Evolutionary conservation across 768 basidiomycete species (phyloP).

Genomic region (Boletus pseudopeckii): DNA sequence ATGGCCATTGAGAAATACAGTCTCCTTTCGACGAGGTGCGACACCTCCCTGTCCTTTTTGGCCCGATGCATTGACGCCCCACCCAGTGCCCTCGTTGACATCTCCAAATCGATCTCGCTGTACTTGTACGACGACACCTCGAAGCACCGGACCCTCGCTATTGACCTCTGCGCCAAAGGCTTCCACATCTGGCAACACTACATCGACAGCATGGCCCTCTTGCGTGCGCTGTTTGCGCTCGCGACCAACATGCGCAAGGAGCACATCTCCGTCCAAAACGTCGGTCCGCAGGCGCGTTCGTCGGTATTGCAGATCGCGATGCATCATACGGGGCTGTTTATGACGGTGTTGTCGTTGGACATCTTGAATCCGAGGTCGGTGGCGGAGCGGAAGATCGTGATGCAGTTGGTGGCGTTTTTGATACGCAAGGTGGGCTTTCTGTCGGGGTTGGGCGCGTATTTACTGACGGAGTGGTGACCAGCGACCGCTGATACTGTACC

Average conservation of each 20-base stretch:
- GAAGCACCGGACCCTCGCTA: slow-evolving; percentile 65
- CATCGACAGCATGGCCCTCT: slow-evolving; percentile 82
- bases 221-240: slow-evolving; percentile 78
- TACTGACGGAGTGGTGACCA: slow-evolving; percentile 26
- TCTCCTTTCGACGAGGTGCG: slow-evolving; percentile 68
- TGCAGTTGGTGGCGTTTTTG: slow-evolving; percentile 91
- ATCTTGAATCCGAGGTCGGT: slow-evolving; percentile 74
- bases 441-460: too few species aligned
- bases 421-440: slow-evolving; percentile 69
- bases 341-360: slow-evolving; percentile 89
- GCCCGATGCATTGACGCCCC: not conserved
- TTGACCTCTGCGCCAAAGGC: slow-evolving; percentile 88
- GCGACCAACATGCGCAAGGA: slow-evolving; percentile 74
- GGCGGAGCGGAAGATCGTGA: slow-evolving; percentile 79
- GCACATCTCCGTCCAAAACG: slow-evolving; percentile 61
- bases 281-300: slow-evolving; percentile 72
- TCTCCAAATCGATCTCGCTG: slow-evolving; percentile 75
- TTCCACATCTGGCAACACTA: slow-evolving; percentile 96
- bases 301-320: slow-evolving; percentile 85
- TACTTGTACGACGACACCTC: slow-evolving; percentile 76
- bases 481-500: slow-evolving; percentile 82
- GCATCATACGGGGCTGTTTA: slow-evolving; percentile 83
- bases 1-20: slow-evolving; percentile 79
- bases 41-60: not conserved
- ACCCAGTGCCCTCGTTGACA: slow-evolving; percentile 71